Conservation (phyloP, 139 green algal genomes). For the Closterium sp. region DNA sequence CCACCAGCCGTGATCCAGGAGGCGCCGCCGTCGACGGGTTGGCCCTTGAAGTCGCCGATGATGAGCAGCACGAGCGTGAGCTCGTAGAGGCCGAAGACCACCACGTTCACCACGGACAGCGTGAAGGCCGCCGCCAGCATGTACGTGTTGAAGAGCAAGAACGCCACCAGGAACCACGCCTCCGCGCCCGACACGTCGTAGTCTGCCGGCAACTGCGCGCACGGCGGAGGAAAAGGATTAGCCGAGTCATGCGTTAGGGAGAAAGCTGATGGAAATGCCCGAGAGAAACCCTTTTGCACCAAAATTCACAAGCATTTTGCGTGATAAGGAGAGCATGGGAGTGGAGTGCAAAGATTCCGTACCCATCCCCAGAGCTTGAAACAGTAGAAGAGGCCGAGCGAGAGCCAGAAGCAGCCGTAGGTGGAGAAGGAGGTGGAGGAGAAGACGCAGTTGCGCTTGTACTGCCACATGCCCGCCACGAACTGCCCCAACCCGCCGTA, state of each 20-base stretch:
- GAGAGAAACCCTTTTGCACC: too few species aligned
- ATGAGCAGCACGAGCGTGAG: neutral
- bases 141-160: conserved; percentile 10
- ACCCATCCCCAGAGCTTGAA: neutral
- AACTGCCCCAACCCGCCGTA: neutral
- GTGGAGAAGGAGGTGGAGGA: neutral
- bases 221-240: too few species aligned
- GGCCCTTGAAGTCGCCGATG: neutral
- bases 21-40: neutral
- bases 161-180: conserved; percentile 16
- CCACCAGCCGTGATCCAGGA: neutral
- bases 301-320: too few species aligned
- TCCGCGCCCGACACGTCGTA: neutral
- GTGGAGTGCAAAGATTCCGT: too few species aligned
- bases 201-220: too few species aligned
- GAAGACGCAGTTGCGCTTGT: neutral
- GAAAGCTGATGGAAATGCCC: too few species aligned
- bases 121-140: neutral
- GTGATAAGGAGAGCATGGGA: too few species aligned
- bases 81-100: neutral
- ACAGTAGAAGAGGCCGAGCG: neutral
- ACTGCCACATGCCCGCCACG: conserved; percentile 1
- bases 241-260: too few species aligned
- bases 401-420: neutral
- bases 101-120: neutral